phyloP scores from a whole-genome alignment of 2,329 filamentous ascomycete species.

The Exutisphaerella laricina region DNA sequence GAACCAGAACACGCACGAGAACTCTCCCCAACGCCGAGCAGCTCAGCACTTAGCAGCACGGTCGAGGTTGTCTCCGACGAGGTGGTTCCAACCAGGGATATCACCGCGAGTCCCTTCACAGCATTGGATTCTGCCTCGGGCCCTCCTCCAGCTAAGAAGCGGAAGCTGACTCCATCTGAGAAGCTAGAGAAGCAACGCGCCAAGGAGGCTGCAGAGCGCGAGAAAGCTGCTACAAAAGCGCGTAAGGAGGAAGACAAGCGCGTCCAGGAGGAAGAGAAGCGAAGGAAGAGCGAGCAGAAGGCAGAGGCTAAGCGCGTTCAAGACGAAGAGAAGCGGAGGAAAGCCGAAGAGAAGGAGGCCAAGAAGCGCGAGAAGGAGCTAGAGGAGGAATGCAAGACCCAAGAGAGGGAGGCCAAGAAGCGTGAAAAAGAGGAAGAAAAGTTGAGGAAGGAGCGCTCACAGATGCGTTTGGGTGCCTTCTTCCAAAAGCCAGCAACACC shows the following conservation, averaged over 20 bases:
- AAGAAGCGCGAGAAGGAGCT: conserved; percentile 34
- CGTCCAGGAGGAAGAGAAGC: conserved; percentile 38
- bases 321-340: conserved; percentile 34
- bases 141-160: conserved; percentile 37
- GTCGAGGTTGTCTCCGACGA: conserved; percentile 21
- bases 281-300: conserved; percentile 38
- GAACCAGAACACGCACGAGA: conserved; percentile 19
- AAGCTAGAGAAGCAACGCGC: conserved; percentile 33
- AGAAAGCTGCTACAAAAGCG: conserved; percentile 35
- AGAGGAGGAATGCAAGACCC: conserved; percentile 41
- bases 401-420: conserved; percentile 34
- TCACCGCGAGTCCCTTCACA: conserved; percentile 5
- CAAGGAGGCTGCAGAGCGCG: conserved; percentile 24
- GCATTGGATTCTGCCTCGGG: conserved; percentile 12
- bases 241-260: conserved; percentile 38
- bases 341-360: conserved; percentile 28
- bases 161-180: conserved; percentile 41
- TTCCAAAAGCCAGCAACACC: conserved; percentile 38
- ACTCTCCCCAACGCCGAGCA: conserved; percentile 31
- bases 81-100: conserved; percentile 8
- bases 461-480: conserved; percentile 40
- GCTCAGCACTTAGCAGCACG: conserved; percentile 32
- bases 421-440: conserved; percentile 29
- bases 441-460: conserved; percentile 29
- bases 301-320: conserved; percentile 35